phyloP scores from a whole-genome alignment of 495 filamentous ascomycete species.

The Daldinia vernicosa region DNA sequence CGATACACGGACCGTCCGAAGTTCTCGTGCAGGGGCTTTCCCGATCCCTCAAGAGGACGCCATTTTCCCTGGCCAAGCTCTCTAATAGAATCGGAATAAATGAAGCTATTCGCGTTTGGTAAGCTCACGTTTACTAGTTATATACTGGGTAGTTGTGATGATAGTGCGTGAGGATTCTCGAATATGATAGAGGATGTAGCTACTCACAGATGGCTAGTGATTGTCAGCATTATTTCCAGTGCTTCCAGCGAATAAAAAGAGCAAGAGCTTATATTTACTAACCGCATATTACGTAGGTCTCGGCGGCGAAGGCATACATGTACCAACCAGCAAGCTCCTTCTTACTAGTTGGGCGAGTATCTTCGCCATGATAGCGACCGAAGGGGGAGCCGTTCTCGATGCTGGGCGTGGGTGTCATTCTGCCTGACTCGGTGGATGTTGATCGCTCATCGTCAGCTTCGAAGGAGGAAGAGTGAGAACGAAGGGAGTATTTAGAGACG shows the following conservation, averaged over 20 bases:
- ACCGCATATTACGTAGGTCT: conserved; percentile 97
- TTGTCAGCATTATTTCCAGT: conserved; percentile 23
- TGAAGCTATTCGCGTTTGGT: conserved; percentile 65
- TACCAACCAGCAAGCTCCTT: conserved; percentile 96
- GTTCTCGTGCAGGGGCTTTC: conserved; percentile 71
- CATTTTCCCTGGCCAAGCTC: conserved; percentile 88
- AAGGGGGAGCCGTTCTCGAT: conserved; percentile 37
- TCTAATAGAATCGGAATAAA: conserved; percentile 98
- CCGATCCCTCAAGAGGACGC: conserved; percentile 80
- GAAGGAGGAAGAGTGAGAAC: conserved; percentile 61
- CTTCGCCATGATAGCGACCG: conserved; percentile 76
- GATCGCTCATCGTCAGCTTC: conserved; percentile 72
- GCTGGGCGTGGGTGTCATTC: conserved; percentile 48
- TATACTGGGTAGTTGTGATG: conserved; percentile 8
- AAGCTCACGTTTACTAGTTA: conserved; percentile 24
- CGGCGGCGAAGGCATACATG: conserved; percentile 95
- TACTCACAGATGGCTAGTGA: conserved; percentile 47
- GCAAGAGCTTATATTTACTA: conserved; percentile 50
- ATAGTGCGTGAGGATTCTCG: conserved; percentile 10
- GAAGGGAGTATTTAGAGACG: conserved; percentile 54
- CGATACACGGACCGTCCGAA: conserved; percentile 76
- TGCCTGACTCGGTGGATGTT: conserved; percentile 52
- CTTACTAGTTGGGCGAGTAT: conserved; percentile 83
- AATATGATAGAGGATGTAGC: conserved; percentile 7
- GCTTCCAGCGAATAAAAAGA: not conserved